Conservation (phyloP, 345 rosid species). For the Carallia brachiata region DNA sequence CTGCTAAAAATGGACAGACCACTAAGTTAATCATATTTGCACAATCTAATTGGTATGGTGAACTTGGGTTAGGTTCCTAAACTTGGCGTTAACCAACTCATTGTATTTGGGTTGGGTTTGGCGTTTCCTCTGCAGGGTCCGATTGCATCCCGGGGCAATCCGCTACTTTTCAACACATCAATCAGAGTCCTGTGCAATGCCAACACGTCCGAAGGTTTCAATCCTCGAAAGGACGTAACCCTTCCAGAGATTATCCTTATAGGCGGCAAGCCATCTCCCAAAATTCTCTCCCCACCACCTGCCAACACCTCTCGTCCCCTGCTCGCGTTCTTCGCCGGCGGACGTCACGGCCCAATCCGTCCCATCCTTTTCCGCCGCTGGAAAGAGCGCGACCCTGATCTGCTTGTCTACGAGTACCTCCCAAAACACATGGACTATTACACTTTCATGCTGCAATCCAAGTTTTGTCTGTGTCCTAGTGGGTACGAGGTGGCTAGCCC, state of each 20-base stretch:
- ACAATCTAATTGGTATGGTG: too few relatives aligned
- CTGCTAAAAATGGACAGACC: too few relatives aligned
- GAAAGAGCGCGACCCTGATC: conserved; percentile 60
- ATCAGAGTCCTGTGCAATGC: conserved; percentile 91
- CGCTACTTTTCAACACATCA: conserved; percentile 53
- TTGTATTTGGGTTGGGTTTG: not conserved
- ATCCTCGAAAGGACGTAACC: conserved; percentile 67
- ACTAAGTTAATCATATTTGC: too few relatives aligned
- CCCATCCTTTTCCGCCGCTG: conserved; percentile 63
- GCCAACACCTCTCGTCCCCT: conserved; percentile 40
- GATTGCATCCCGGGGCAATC: conserved; percentile 49
- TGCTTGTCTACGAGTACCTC: conserved; percentile 64
- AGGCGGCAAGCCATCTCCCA: conserved; percentile 43
- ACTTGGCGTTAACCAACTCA: too few relatives aligned
- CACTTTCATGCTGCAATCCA: conserved; percentile 66
- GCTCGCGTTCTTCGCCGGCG: conserved; percentile 86
- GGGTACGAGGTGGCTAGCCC: conserved; percentile 96
- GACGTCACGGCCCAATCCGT: conserved; percentile 70
- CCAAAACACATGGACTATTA: conserved; percentile 59
- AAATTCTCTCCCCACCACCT: conserved; percentile 45
- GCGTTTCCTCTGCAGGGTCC: conserved; percentile 58
- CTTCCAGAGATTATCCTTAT: conserved; percentile 71
- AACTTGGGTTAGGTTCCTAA: too few relatives aligned
- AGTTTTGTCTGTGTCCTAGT: conserved; percentile 88
- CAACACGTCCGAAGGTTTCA: conserved; percentile 88